These are phyloP conservation scores for Aspergillus aculeatinus DNA, from an alignment of 2,329 filamentous ascomycete species.

Conservation along the genomic window DNA sequence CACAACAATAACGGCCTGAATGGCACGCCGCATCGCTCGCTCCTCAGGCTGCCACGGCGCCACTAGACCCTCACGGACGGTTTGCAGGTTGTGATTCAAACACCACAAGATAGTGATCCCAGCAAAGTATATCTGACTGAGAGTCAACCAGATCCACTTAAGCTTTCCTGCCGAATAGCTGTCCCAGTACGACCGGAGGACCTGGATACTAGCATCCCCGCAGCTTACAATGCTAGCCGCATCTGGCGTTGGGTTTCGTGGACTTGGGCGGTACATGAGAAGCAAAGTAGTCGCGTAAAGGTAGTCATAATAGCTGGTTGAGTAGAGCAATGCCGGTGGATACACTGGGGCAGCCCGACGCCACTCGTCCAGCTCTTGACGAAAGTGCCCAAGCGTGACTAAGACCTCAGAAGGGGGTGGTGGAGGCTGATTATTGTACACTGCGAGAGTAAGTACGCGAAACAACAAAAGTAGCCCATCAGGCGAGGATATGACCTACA, in stretches of 20 bases:
- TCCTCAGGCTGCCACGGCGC: constrained; percentile 38
- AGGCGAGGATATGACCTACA: constrained; percentile 23
- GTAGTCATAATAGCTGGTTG: constrained; percentile 44
- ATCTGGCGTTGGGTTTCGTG: constrained; percentile 39
- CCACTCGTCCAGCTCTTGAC: constrained; percentile 41
- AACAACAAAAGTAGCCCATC: background rate
- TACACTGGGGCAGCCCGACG: constrained; percentile 37
- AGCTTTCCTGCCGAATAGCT: constrained; percentile 40
- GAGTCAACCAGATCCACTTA: constrained; percentile 44
- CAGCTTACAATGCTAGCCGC: constrained; percentile 38
- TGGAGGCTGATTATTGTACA: constrained; percentile 37
- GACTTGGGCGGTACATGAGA: constrained; percentile 40
- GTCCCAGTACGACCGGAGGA: constrained; percentile 43
- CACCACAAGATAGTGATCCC: constrained; percentile 44
- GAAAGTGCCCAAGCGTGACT: constrained; percentile 31
- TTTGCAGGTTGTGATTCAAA: constrained; percentile 40
- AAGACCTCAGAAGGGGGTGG: constrained; percentile 29
- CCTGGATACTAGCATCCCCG: constrained; percentile 40
- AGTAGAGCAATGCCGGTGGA: constrained; percentile 39
- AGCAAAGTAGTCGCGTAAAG: constrained; percentile 41
- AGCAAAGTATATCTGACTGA: constrained; percentile 41
- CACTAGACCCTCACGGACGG: constrained; percentile 28
- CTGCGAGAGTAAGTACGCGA: constrained; percentile 20
- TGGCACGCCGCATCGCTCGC: constrained; percentile 37
- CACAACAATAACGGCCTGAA: constrained; percentile 38